Evolutionary conservation across 1,139 yeast species (phyloP), one percentile per base, ranked within the genome.

Genomic region (Yamadazyma diospyri): DNA sequence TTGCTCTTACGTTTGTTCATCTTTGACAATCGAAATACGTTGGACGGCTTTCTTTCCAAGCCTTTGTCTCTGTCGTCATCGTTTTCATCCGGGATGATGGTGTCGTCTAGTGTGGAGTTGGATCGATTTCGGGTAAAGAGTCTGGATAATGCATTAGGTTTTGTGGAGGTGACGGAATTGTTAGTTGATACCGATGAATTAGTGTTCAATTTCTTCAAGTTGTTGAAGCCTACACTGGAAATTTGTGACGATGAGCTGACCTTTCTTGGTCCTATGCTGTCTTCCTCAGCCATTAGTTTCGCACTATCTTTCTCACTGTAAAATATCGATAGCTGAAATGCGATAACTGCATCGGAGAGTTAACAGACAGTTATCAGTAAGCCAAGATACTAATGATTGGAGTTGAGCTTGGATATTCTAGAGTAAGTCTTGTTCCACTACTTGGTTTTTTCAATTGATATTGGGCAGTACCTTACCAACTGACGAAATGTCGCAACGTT

Each of bases 151-250:
- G 70, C 33, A 23, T 42, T 44, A 5, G 47, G 37, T 25, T 42
- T 40, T 2, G 32, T 21, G 11, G 46, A 34, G 2, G 30, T 20
- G 2, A 21, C 21, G 2, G 47, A 37, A 1, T 46, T 42, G 1
- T 57, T 51, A 12, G 59, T 48, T 2, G 55, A 42, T 6, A 42
- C 50, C 1, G 72, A 64, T 6, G 56, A 42, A 35, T 61, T 59
- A 6, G 72, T 64, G 23, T 49, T 47, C 20, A 51, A 46, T 38
- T 65, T 66, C 41, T 61, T 65, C 21, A 67, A 42, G 31, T 53
- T 66, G 34, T 54, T 64, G 43, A 67, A 67, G 4, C 69, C 73
- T 8, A 67, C 72, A 33, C 63, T 58, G 2, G 69, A 61, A 3
- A 64, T 53, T 31, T 57, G 65, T 13, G 64, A 51, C 5, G 38